phyloP scores from a whole-genome alignment of 2,329 filamentous ascomycete species.

The Pseudogymnoascus sp. region DNA sequence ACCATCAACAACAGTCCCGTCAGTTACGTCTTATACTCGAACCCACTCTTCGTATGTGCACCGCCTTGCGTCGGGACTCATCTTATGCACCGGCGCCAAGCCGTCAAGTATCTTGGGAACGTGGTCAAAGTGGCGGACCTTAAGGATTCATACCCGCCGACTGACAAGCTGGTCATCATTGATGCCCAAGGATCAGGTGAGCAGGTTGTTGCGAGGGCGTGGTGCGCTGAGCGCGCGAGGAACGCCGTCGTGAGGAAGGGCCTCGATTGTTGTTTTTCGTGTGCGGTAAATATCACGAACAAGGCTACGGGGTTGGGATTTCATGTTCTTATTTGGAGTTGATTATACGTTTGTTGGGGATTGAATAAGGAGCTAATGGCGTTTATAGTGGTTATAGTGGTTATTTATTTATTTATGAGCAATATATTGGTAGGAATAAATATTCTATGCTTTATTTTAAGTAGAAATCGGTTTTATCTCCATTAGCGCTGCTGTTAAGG shows the following conservation, averaged over 20 bases:
- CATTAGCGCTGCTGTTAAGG: too few species aligned
- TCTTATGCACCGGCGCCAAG: background rate
- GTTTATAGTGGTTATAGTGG: too few species aligned
- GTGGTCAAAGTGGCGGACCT: background rate
- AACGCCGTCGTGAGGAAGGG: background rate
- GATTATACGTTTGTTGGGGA: too few species aligned
- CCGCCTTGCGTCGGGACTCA: background rate
- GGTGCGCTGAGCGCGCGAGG: background rate
- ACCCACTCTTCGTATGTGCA: background rate
- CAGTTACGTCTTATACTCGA: background rate
- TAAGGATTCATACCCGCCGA: background rate
- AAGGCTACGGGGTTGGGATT: too few species aligned
- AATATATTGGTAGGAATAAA: too few species aligned
- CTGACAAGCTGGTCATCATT: background rate
- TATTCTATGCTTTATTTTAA: too few species aligned
- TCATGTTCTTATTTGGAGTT: too few species aligned
- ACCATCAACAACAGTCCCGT: background rate
- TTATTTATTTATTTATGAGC: too few species aligned
- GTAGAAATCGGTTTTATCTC: too few species aligned
- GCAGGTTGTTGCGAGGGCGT: background rate
- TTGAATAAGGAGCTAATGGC: background rate
- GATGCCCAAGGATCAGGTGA: background rate
- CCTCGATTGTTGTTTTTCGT: background rate
- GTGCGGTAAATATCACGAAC: too few species aligned
- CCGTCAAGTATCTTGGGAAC: background rate